A percentile compares a stretch with the other conserved stretches of the same genome.
These are phyloP conservation scores for Plasmodium adleri DNA, from an alignment of 169 alveolate species.

Conservation along the genomic window DNA sequence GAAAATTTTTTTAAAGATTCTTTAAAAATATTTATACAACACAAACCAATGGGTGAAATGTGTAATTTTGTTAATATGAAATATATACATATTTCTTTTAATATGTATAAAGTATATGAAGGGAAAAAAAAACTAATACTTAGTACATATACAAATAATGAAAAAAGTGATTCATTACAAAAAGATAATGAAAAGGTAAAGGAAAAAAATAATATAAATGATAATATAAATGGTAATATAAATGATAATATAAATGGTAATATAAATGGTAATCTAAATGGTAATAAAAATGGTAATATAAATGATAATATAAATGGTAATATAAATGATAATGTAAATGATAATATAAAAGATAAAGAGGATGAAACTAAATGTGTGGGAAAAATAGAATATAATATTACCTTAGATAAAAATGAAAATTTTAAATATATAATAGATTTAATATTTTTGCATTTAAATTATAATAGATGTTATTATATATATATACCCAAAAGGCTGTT, in stretches of 20 bases:
- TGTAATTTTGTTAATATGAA: conserved; percentile 40
- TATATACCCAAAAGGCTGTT: conserved; percentile 40
- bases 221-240: not conserved
- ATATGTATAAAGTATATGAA: conserved; percentile 47
- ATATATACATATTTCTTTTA: conserved; percentile 40
- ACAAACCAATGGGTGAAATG: conserved; percentile 51
- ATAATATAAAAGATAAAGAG: not conserved
- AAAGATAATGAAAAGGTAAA: not conserved
- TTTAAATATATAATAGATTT: conserved; percentile 68
- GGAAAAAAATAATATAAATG: not conserved
- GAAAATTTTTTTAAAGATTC: not conserved
- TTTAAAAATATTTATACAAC: conserved; percentile 61
- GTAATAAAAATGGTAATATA: no score
- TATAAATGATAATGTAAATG: no score
- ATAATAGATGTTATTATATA: conserved; percentile 53
- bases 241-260: no score
- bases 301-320: not conserved
- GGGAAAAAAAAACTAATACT: conserved; percentile 38
- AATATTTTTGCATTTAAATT: conserved; percentile 64
- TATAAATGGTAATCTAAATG: no score
- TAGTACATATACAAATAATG: conserved; percentile 46
- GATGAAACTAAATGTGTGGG: not conserved
- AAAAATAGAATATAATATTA: conserved; percentile 45
- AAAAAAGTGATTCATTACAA: not conserved
- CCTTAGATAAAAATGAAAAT: conserved; percentile 37